These are phyloP conservation scores for Coemansia sp. DNA, from an alignment of 192 early-diverging fungal genomes.

Conservation along the genomic window DNA sequence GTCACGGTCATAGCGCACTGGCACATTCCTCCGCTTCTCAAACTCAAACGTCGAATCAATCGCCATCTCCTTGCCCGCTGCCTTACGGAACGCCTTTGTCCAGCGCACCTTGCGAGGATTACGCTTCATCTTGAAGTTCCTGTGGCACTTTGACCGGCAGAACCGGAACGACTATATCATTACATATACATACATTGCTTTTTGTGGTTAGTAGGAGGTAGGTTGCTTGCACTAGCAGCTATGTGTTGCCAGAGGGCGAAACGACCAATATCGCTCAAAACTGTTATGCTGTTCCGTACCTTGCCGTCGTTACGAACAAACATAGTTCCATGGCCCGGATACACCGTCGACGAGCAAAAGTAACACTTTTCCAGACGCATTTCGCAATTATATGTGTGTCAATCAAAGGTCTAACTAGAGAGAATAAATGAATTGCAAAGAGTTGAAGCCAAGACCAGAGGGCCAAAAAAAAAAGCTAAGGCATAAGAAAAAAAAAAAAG, in stretches of 20 bases:
- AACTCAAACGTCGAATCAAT: conserved; percentile 98
- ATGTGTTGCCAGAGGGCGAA: neutral
- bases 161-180: conserved; percentile 82
- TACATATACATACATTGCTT: conserved; percentile 5
- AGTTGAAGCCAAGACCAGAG: neutral
- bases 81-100: conserved; percentile 99
- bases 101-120: conserved; percentile 99
- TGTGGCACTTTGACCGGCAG: conserved; percentile 99
- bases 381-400: conserved; percentile 18
- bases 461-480: neutral
- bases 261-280: neutral
- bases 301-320: conserved; percentile 99
- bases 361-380: conserved; percentile 99
- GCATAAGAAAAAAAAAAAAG: conserved; percentile 9
- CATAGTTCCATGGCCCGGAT: conserved; percentile 98
- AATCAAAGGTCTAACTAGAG: neutral
- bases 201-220: neutral
- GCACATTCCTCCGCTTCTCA: conserved; percentile 98
- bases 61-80: conserved; percentile 99
- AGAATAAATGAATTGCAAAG: neutral
- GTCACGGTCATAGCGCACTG: conserved; percentile 96
- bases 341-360: conserved; percentile 96
- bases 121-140: conserved; percentile 99
- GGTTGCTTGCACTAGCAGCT: neutral
- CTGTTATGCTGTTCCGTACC: conserved; percentile 49